Evolutionary conservation across 2,329 filamentous ascomycete genomes (phyloP).

Genomic region (Lachnum nothofagi): DNA sequence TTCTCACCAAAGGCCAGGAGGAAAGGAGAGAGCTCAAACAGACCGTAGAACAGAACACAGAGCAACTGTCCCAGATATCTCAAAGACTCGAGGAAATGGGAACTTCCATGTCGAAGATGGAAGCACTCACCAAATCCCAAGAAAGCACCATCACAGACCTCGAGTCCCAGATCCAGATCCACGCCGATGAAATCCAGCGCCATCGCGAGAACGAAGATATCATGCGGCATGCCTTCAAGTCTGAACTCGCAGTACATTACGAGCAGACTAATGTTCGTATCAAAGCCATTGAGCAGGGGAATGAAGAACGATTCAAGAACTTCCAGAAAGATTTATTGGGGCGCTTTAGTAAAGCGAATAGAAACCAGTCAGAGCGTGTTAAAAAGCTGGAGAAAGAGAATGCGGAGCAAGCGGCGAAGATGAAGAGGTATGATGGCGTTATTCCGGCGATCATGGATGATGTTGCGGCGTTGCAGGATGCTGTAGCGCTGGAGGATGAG

Average conservation of each 20-base stretch:
- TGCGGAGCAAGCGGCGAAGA: background rate
- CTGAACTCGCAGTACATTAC: background rate
- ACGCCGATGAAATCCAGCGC: background rate
- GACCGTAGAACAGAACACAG: background rate
- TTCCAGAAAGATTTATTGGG: background rate
- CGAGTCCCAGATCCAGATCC: background rate
- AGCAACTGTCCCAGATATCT: background rate
- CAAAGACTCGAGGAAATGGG: background rate
- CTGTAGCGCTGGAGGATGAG: background rate
- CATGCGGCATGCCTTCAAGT: background rate
- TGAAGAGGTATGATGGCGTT: background rate
- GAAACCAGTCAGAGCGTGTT: background rate
- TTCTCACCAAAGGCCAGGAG: background rate
- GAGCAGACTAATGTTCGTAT: background rate
- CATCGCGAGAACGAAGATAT: background rate
- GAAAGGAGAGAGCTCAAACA: background rate
- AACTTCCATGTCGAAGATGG: background rate
- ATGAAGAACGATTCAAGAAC: background rate
- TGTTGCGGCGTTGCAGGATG: background rate
- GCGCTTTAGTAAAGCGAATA: background rate
- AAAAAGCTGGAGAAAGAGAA: background rate
- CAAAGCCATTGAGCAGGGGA: background rate
- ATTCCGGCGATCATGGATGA: background rate
- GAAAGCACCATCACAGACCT: background rate
- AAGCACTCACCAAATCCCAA: background rate